phyloP scores from a whole-genome alignment of 2,329 filamentous ascomycete species.

The Lachnellula subtilissima region DNA sequence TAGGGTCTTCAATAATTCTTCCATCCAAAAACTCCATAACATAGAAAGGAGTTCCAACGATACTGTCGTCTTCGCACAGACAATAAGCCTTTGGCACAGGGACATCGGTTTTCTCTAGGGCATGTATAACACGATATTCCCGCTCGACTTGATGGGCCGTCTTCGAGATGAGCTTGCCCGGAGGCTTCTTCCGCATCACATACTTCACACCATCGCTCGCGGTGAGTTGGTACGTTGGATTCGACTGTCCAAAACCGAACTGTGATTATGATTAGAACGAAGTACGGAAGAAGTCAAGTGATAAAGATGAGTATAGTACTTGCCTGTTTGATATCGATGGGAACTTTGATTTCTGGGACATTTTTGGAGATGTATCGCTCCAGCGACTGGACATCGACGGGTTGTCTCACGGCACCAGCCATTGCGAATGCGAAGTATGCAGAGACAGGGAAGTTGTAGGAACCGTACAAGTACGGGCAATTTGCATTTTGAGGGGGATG shows the following conservation, averaged over 20 bases:
- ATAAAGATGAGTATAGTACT: background rate
- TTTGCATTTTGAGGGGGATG: slow-evolving; percentile 8
- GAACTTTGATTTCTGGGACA: slow-evolving; percentile 79
- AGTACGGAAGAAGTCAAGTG: background rate
- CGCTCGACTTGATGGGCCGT: slow-evolving; percentile 96
- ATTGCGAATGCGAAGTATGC: slow-evolving; percentile 39
- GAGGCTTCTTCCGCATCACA: slow-evolving; percentile 96
- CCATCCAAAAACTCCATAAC: slow-evolving; percentile 96
- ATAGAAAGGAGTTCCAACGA: slow-evolving; percentile 92
- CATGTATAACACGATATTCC: slow-evolving; percentile 86
- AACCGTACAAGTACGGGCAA: background rate
- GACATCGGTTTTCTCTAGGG: slow-evolving; percentile 73
- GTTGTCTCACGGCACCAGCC: slow-evolving; percentile 86
- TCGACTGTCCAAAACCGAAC: slow-evolving; percentile 97
- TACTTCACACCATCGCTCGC: slow-evolving; percentile 64
- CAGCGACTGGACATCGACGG: slow-evolving; percentile 76
- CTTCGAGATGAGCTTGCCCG: slow-evolving; percentile 87
- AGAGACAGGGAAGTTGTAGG: background rate
- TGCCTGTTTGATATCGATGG: slow-evolving; percentile 86
- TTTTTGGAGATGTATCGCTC: slow-evolving; percentile 71
- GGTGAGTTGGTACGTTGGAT: slow-evolving; percentile 91
- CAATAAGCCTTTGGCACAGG: slow-evolving; percentile 79
- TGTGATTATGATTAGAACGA: slow-evolving; percentile 35
- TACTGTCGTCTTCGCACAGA: slow-evolving; percentile 74
- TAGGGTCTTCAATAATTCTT: slow-evolving; percentile 85